Base-by-base conservation (phyloP, 2,329 filamentous ascomycete genomes). In the Sporothrix schenckii region DNA sequence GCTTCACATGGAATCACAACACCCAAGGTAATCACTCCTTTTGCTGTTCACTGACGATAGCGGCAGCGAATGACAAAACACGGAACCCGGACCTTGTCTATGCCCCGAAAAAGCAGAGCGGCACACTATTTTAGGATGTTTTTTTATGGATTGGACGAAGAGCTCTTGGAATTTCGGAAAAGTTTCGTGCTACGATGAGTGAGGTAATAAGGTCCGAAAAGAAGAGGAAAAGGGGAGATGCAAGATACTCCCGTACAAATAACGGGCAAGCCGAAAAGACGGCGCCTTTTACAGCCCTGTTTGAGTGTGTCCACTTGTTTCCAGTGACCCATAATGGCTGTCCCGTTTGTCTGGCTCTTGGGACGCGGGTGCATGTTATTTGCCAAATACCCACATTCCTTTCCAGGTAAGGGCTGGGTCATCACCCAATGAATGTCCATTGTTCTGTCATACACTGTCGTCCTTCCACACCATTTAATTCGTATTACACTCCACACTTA, bases 161-260 rank as follows among this genome's bases (percentile, higher is more conserved):
- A 4, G 2, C 27, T 30, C 27, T 30, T 30, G 4, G 27, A 30
- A 0, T 7, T 60, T 34, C n/a, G 34, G 44, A 39, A 44, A 44
- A 21, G 44, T 11, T 61, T 13, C 34, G 56, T 60, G 56, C 56
- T 61, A 61, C 34, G 34, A 61, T n/a, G 56, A 61, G n/a, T 44
- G 56, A 61, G 56, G 56, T 24, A 11, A 44, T n/a, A 61, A 61
- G 34, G 39, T 7, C 39, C 56, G 56, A 21, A 13, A 44, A 44
- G 56, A 24, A 44, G 34, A 61, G 19, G 34, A 13, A 19, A 41
- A 41, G 13, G 39, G 14, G 16, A 60, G 4, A 60, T 49, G 44
- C 3, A 49, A 47, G 41, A 49, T 49, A 49, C 14, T 16, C 13
- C 13, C 44, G 14, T 21, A 60, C 2, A 61, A 44, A 24, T 24